Percentiles rank a stretch among this genome's conserved stretches.
Conservation (phyloP, 805 yeast species). For the Candida xiaguanensis region DNA sequence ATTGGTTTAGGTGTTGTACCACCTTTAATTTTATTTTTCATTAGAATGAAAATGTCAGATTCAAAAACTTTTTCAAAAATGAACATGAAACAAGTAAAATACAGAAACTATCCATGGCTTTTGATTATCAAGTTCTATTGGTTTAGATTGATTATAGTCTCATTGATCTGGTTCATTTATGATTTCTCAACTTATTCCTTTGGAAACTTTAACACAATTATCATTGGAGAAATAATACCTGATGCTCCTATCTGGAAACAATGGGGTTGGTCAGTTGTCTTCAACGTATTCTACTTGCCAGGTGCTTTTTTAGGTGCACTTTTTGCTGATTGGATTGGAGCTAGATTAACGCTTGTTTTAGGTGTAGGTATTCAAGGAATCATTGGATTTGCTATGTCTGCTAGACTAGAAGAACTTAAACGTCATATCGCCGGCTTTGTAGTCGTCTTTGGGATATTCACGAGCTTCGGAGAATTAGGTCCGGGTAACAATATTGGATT, state of each 20-base stretch:
- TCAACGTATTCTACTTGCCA: conserved; percentile 84
- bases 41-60: conserved; percentile 75
- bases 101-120: conserved; percentile 54
- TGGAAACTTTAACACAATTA: conserved; percentile 76
- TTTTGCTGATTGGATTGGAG: conserved; percentile 86
- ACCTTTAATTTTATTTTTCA: conserved; percentile 70
- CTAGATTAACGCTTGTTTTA: conserved; percentile 66
- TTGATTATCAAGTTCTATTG: conserved; percentile 76
- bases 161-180: conserved; percentile 86
- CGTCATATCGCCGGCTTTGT: conserved; percentile 72
- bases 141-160: conserved; percentile 67
- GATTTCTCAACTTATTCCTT: conserved; percentile 87
- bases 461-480: conserved; percentile 87
- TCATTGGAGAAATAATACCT: conserved; percentile 56
- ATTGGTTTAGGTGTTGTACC: conserved; percentile 88
- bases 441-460: conserved; percentile 84
- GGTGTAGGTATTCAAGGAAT: conserved; percentile 75
- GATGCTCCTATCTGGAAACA: conserved; percentile 62
- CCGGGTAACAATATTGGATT: conserved; percentile 92
- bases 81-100: conserved; percentile 56
- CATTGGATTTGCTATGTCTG: conserved; percentile 83
- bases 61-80: conserved; percentile 67
- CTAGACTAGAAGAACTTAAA: conserved; percentile 51
- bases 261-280: conserved; percentile 90
- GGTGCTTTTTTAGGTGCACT: conserved; percentile 88